A percentile compares a stretch with the other conserved stretches of the same genome.
phyloP scores from a whole-genome alignment of 345 rosid species.

The Syzygium aqueum region DNA sequence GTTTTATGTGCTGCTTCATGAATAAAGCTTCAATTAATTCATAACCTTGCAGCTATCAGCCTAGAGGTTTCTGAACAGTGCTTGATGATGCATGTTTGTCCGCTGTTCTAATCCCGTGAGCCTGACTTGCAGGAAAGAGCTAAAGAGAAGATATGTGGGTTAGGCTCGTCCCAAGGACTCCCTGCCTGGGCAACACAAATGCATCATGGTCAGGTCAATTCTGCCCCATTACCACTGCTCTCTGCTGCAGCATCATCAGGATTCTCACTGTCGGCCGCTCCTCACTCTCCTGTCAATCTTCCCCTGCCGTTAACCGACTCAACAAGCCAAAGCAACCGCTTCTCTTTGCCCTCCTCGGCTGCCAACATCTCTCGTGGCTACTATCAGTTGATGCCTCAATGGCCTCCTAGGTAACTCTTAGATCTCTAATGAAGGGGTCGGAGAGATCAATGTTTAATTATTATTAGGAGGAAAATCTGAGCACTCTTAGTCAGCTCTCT shows the following conservation, averaged over 20 bases:
- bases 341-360: neutral
- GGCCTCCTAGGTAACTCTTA: neutral
- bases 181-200: conserved; percentile 58
- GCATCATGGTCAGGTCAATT: conserved; percentile 48
- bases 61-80: neutral
- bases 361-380: neutral
- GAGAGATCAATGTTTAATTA: neutral
- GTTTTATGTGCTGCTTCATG: neutral
- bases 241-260: conserved; percentile 99
- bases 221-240: conserved; percentile 40
- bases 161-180: conserved; percentile 30
- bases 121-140: conserved; percentile 46
- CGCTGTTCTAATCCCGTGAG: neutral
- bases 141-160: conserved; percentile 25
- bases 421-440: neutral
- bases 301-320: conserved; percentile 23
- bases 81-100: neutral
- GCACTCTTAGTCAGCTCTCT: neutral
- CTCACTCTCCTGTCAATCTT: conserved; percentile 40
- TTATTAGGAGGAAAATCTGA: neutral
- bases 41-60: neutral
- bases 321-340: neutral
- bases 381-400: neutral
- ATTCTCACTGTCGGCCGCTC: conserved; percentile 74
- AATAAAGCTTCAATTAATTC: neutral